Percentiles rank a stretch among this genome's conserved stretches.
These are phyloP conservation scores for Phytophthora hibernalis DNA, from an alignment of 352 stramenopile genomes.

Conservation along the genomic window DNA sequence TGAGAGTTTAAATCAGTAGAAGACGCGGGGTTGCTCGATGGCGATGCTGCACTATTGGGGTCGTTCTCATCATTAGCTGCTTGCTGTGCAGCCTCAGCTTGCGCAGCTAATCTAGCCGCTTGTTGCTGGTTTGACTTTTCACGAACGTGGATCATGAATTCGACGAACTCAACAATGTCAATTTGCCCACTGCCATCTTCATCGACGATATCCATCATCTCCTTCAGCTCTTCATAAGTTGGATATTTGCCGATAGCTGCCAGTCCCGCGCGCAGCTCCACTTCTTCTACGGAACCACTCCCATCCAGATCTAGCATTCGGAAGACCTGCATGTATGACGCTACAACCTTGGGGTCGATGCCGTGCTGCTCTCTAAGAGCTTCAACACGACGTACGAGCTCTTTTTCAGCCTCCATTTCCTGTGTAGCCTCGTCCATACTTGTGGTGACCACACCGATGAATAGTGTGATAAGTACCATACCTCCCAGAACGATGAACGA, in stretches of 20 bases:
- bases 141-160: slow-evolving; percentile 87
- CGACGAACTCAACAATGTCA: slow-evolving; percentile 88
- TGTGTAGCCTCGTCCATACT: slow-evolving; percentile 92
- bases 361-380: slow-evolving; percentile 60
- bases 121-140: slow-evolving; percentile 73
- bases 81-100: slow-evolving; percentile 13
- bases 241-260: slow-evolving; percentile 84
- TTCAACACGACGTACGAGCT: slow-evolving; percentile 67
- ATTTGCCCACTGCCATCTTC: slow-evolving; percentile 89
- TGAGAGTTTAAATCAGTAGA: background rate
- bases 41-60: background rate
- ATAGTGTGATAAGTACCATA: slow-evolving; percentile 92
- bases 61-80: background rate
- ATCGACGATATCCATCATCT: slow-evolving; percentile 89
- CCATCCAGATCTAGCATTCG: slow-evolving; percentile 83
- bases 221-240: slow-evolving; percentile 79
- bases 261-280: slow-evolving; percentile 81
- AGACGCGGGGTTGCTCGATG: background rate
- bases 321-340: slow-evolving; percentile 88
- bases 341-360: slow-evolving; percentile 54
- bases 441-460: slow-evolving; percentile 93
- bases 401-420: slow-evolving; percentile 83
- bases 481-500: slow-evolving; percentile 84
- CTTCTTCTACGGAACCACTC: slow-evolving; percentile 86
- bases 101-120: slow-evolving; percentile 24